Conservation (phyloP, 768 basidiomycete species). For the Nidularia pulvinata region DNA sequence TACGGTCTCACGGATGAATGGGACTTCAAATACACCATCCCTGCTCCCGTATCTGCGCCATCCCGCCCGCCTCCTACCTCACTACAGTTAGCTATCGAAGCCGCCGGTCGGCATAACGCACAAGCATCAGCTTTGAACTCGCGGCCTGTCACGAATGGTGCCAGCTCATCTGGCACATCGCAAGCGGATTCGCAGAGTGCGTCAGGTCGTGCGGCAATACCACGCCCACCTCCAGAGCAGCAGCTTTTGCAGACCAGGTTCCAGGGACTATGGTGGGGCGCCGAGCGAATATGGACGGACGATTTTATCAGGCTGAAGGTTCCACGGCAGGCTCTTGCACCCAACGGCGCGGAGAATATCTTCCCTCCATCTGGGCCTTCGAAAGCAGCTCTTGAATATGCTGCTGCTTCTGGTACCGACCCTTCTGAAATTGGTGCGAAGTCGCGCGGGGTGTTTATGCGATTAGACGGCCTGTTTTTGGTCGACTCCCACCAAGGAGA, state of each 20-base stretch:
- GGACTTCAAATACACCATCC: constrained; percentile 53
- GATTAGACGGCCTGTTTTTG: constrained; percentile 62
- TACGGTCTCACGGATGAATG: constrained; percentile 80
- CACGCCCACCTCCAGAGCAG: constrained; percentile 8
- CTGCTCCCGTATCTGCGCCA: constrained; percentile 15
- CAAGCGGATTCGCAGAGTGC: constrained; percentile 17
- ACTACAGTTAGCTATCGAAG: constrained; percentile 43
- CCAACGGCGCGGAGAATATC: constrained; percentile 60
- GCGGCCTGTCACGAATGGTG: background rate
- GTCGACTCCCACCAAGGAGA: constrained; percentile 47
- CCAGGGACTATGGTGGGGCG: constrained; percentile 90
- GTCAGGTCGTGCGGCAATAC: constrained; percentile 14
- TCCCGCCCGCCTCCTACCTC: constrained; percentile 17
- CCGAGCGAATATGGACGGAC: constrained; percentile 85
- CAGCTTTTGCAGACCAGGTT: constrained; percentile 49
- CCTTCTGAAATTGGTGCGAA: constrained; percentile 44
- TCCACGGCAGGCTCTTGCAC: constrained; percentile 65
- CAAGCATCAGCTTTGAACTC: constrained; percentile 12
- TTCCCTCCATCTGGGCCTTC: constrained; percentile 62
- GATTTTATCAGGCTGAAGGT: constrained; percentile 83
- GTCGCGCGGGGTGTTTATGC: constrained; percentile 71
- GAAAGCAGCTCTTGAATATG: constrained; percentile 21
- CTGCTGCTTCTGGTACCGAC: constrained; percentile 10
- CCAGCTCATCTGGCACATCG: constrained; percentile 10
- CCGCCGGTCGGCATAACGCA: constrained; percentile 42